Conservation (phyloP, 805 yeast genomes). For the Suhomyces pyralidae region DNA sequence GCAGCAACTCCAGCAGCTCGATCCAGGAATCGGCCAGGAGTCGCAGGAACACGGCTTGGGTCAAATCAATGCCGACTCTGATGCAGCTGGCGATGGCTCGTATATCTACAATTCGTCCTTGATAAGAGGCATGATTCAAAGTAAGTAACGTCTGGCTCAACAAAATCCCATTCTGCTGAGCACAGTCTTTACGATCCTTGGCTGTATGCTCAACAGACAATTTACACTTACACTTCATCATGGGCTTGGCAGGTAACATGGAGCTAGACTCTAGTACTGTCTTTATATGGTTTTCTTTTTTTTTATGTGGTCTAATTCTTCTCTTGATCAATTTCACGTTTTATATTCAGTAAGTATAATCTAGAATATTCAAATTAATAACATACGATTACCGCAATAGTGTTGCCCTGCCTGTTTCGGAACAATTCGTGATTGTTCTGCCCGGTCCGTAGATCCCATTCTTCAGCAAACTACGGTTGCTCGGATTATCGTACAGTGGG, state of each 20-base stretch:
- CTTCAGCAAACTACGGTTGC: background rate
- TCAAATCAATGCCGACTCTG: background rate
- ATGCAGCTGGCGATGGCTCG: conserved; percentile 7
- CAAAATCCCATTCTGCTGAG: background rate
- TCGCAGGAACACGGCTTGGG: background rate
- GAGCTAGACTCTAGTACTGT: background rate
- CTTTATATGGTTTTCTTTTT: too few relatives aligned
- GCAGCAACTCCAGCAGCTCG: background rate
- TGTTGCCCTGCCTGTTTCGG: background rate
- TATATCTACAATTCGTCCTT: conserved; percentile 16
- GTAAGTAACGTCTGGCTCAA: background rate
- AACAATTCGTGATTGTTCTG: too few relatives aligned
- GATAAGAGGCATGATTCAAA: conserved; percentile 15
- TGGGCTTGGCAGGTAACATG: background rate
- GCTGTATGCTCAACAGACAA: background rate
- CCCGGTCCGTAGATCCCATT: too few relatives aligned
- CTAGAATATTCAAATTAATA: background rate
- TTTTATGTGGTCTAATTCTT: background rate
- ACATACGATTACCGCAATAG: too few relatives aligned
- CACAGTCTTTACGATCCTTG: background rate
- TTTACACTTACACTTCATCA: too few relatives aligned
- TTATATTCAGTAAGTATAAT: too few relatives aligned
- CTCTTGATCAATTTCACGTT: too few relatives aligned
- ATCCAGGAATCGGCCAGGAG: background rate
- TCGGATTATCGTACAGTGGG: background rate